Conservation (phyloP, 345 rosid species). For the Limnanthes douglasii region DNA sequence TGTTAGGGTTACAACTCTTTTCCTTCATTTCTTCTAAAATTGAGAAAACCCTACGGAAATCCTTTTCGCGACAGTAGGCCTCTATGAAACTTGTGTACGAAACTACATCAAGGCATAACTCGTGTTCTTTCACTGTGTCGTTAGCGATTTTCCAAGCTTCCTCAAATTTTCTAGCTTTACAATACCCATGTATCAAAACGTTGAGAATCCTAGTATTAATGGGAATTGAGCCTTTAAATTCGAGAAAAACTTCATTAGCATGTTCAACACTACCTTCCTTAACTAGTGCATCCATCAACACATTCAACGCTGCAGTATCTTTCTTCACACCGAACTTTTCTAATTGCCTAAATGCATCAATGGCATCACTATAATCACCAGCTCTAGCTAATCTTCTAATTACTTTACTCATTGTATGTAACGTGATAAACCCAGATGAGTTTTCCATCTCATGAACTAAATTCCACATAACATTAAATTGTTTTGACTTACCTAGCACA, state of each 20-base stretch:
- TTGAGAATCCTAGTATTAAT: constrained; percentile 26
- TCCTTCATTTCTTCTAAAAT: constrained; percentile 52
- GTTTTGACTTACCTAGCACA: constrained; percentile 37
- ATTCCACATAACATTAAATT: constrained; percentile 48
- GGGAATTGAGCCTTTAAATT: constrained; percentile 24
- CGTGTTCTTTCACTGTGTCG: constrained; percentile 40
- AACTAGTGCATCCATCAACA: constrained; percentile 64
- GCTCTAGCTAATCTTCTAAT: constrained; percentile 63
- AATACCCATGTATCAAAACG: constrained; percentile 64
- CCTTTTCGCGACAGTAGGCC: constrained; percentile 44
- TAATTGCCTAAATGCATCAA: constrained; percentile 36
- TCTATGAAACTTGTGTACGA: constrained; percentile 62
- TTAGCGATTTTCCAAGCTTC: constrained; percentile 36
- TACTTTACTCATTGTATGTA: constrained; percentile 43
- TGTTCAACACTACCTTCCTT: constrained; percentile 56
- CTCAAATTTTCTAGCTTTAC: constrained; percentile 47
- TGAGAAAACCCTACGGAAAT: constrained; percentile 48
- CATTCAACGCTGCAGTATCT: constrained; percentile 34
- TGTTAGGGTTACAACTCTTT: constrained; percentile 43
- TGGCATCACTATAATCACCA: constrained; percentile 34
- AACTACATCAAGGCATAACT: constrained; percentile 37
- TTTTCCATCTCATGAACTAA: constrained; percentile 39
- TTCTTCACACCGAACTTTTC: constrained; percentile 37
- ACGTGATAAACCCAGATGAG: constrained; percentile 29
- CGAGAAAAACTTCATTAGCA: constrained; percentile 31